These are phyloP conservation scores for Boletus semigastroideus DNA, from an alignment of 1,284 basidiomycete species.

Conservation along the genomic window DNA sequence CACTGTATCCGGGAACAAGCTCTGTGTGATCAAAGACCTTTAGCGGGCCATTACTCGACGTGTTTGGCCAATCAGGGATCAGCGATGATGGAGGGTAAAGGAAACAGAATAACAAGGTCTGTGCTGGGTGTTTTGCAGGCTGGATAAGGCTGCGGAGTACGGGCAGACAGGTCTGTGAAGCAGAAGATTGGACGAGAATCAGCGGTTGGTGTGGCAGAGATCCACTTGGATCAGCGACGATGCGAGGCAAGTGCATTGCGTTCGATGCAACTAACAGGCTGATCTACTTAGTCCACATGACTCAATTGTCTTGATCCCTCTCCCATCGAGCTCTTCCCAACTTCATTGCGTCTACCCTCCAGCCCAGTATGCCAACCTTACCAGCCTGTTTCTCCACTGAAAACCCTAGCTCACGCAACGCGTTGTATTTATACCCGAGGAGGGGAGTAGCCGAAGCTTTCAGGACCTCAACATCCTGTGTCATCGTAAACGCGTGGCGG, in stretches of 20 bases:
- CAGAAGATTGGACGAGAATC: slow-evolving; percentile 64
- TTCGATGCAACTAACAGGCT: neutral
- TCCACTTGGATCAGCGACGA: slow-evolving; percentile 28
- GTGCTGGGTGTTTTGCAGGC: slow-evolving; percentile 26
- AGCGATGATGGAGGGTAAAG: slow-evolving; percentile 55
- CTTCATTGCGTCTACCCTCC: slow-evolving; percentile 44
- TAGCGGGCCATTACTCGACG: slow-evolving; percentile 30
- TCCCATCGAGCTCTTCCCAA: slow-evolving; percentile 28
- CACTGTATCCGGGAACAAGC: slow-evolving; percentile 55
- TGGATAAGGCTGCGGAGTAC: slow-evolving; percentile 48
- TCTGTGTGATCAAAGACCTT: slow-evolving; percentile 53
- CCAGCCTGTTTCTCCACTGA: slow-evolving; percentile 40
- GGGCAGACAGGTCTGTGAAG: slow-evolving; percentile 60
- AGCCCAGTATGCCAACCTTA: slow-evolving; percentile 51
- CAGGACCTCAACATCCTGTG: slow-evolving; percentile 44
- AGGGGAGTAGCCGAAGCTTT: slow-evolving; percentile 51
- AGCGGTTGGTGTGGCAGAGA: slow-evolving; percentile 44
- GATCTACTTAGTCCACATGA: neutral
- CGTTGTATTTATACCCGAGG: slow-evolving; percentile 46
- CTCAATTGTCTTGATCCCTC: slow-evolving; percentile 13
- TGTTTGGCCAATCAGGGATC: slow-evolving; percentile 21
- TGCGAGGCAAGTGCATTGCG: slow-evolving; percentile 36
- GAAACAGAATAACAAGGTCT: slow-evolving; percentile 56
- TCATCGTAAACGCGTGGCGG: slow-evolving; percentile 52
- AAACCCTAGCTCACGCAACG: slow-evolving; percentile 55